Base-by-base conservation (phyloP, 345 rosid species). In the Cardamine resedifolia region DNA sequence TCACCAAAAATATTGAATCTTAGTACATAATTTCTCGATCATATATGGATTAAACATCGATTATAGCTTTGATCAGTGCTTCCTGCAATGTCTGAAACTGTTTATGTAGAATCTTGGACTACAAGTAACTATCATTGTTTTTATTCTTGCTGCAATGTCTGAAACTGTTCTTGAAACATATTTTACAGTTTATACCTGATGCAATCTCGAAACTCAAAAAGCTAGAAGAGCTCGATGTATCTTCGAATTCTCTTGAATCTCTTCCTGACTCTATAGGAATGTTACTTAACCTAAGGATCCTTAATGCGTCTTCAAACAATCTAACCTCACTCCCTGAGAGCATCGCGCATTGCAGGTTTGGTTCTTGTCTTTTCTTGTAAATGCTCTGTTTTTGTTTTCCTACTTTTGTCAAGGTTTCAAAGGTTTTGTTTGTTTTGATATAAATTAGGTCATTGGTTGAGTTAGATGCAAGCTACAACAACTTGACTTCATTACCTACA, bases 261-360 rank as follows among this genome's bases (percentile, higher is more conserved):
- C 85, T 96, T 20, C 98, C 99, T 0, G 96, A 90, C 71, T 88
- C 97, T 14, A 78, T 92, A 75, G 96, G 99, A 58, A 75, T 87
- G 81, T 81, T 95, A 50, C 66, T 75, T 33, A 90, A 84, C 78
- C 80, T 92, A 77, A 91, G 76, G 77, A 59, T 81, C 64, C 83
- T 95, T 10, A 79, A 92, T 64, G 87, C 85, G 28, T 80, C 83
- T 0, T 52, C 79, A 41, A 95, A 95, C 86, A 90, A 88, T 83
- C 81, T 95, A 33, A 88, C 75, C 20, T 41, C 81, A 12, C 87
- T 95, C 31, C 98, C 98, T 5, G 96, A 92, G 57, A 85, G 96
- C 79, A 81, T 95, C 47, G 83, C 83, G 45, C 80, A 77, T 19
- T 77, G 80, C 80, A 70, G 80, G 79, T 76, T 47, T 9, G 27